Percentiles rank a stretch among this genome's conserved stretches.
These are phyloP conservation scores for Elymus sibiricus DNA, from an alignment of 176 grass and related monocot species.

Conservation along the genomic window DNA sequence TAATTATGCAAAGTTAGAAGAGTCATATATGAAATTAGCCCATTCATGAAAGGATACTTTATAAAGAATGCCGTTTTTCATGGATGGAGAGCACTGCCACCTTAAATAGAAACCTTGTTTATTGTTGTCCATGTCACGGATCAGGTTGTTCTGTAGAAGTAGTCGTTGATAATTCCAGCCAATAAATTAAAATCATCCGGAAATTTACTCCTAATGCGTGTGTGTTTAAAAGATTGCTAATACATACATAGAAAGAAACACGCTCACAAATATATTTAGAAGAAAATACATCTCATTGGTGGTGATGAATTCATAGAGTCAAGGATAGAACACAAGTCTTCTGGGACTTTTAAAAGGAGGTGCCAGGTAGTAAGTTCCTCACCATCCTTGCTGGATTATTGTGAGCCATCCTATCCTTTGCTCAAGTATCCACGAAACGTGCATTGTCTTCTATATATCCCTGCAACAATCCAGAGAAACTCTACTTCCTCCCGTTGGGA, in stretches of 20 bases:
- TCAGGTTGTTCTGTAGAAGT: background rate
- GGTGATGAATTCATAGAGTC: background rate
- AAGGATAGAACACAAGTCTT: background rate
- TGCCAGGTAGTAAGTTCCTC: slow-evolving; percentile 10
- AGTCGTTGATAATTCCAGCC: background rate
- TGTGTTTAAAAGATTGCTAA: no score
- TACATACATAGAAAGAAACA: background rate
- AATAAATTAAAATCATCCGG: no score
- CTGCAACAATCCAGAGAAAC: no score
- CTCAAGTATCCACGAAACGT: no score
- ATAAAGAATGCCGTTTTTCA: background rate
- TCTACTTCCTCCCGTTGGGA: no score
- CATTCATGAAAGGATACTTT: no score
- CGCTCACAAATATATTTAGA: background rate
- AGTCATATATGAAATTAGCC: no score
- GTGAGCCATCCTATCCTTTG: background rate
- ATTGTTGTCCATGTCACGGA: background rate
- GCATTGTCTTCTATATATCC: no score
- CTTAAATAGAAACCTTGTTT: no score
- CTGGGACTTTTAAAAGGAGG: slow-evolving; percentile 1
- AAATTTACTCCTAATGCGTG: no score
- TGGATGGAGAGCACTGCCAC: no score
- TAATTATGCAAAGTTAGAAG: no score
- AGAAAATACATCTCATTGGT: background rate
- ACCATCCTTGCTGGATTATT: background rate